Evolutionary conservation across 2,329 filamentous ascomycete genomes (phyloP), one percentile per base, ranked within the genome.

Genomic region (Chalaropsis thielavioides): DNA sequence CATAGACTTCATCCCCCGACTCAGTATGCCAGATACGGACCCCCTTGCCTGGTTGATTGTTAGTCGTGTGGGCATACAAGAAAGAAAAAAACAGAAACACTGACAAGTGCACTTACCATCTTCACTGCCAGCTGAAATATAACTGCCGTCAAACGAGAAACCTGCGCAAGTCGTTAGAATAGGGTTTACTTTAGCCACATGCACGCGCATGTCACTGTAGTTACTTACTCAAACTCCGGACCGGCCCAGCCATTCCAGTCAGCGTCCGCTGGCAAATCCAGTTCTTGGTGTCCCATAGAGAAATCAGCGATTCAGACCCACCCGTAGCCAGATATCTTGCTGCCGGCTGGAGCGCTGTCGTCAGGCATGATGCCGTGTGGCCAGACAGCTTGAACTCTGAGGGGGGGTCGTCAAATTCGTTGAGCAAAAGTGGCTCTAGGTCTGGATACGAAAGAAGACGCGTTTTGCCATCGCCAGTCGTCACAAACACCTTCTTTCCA

Each of bases 121-220:
- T 64, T 90, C 88, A 66, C 86, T 88, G 22, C 88, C 88, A 10
- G 85, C 88, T 1, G 86, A 83, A 27, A 92, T 76, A 71, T 86
- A 92, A 70, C 83, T 85, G 4, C 89, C 88, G 70, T 92, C 88
- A 74, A 88, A 92, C 17, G 83, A 88, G 72, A 92, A 92, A 71
- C 86, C 85, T 83, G 13, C 41, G 17, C n/a, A 22, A 19, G 49
- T 59, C 22, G 24, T 58, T 49, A 63, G 43, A 40, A 41, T 24
- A 27, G 31, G 46, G n/a, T 58, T 24, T 35, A 51, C 54, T 22
- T 19, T 31, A 10, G 3, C 11, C 11, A 24, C 5, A 15, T 15
- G 27, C 46, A 27, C 19, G 27, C 15, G 8, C 46, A 51, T 22
- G 38, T 15, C 3, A n/a, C 27, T 4, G 54, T 8, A 38, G 15